A percentile compares a stretch with the other conserved stretches of the same genome.
Conservation (phyloP, 164 flowering plant species). For the Vitis cinerea region DNA sequence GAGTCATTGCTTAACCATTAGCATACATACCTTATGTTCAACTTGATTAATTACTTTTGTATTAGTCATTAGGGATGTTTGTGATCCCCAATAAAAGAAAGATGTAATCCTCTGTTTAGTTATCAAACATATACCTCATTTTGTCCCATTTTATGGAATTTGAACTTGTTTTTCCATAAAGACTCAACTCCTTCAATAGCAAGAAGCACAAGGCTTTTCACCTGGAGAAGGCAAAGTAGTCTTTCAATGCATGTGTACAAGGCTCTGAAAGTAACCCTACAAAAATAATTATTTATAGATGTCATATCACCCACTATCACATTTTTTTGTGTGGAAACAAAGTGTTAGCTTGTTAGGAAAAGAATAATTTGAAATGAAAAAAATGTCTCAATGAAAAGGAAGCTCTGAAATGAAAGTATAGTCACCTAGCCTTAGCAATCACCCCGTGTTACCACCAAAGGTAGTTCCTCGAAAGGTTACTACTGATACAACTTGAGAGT, state of each 20-base stretch:
- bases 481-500: too few relatives aligned
- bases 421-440: constrained; percentile 49
- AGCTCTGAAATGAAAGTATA: background rate
- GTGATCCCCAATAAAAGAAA: too few relatives aligned
- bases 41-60: too few relatives aligned
- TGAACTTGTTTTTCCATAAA: constrained; percentile 61
- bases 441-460: too few relatives aligned
- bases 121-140: constrained; percentile 37
- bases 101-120: background rate
- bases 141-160: constrained; percentile 36
- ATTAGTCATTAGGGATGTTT: too few relatives aligned
- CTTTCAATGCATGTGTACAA: constrained; percentile 52
- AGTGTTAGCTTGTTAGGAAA: too few relatives aligned
- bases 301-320: background rate
- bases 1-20: too few relatives aligned
- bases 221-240: constrained; percentile 40
- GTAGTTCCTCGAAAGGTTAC: too few relatives aligned
- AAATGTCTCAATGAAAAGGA: background rate
- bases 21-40: too few relatives aligned
- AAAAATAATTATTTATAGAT: background rate
- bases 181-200: constrained; percentile 68
- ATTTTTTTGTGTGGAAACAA: too few relatives aligned
- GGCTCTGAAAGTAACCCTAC: constrained; percentile 66
- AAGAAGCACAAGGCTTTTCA: constrained; percentile 54
- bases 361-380: background rate